Percentiles rank a stretch among this genome's conserved stretches.
Conservation (phyloP, 1,284 basidiomycete genomes). For the Albatrellus sp. region DNA sequence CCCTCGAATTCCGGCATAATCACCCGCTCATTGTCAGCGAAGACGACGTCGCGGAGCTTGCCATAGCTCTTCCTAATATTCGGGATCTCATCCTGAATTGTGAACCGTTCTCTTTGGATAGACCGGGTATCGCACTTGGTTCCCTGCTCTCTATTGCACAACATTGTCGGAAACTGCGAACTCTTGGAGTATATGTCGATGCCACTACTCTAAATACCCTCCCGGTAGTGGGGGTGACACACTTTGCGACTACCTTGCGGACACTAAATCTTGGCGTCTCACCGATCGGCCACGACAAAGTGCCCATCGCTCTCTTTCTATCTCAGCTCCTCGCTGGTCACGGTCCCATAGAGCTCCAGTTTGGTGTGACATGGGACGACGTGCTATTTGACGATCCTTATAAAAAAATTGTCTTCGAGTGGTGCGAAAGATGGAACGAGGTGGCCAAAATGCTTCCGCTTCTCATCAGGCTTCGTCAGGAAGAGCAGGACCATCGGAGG, state of each 20-base stretch:
- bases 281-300: constrained; percentile 22
- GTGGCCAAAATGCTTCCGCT: constrained; percentile 34
- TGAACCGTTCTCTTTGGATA: constrained; percentile 32
- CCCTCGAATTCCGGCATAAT: constrained; percentile 41
- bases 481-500: constrained; percentile 31
- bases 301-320: constrained; percentile 36
- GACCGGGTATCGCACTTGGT: constrained; percentile 30
- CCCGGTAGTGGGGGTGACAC: constrained; percentile 2
- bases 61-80: constrained; percentile 34
- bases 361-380: constrained; percentile 19
- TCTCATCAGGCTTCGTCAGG: constrained; percentile 30
- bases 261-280: constrained; percentile 38
- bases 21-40: constrained; percentile 34
- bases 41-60: constrained; percentile 36
- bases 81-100: constrained; percentile 35
- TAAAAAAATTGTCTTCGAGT: constrained; percentile 15
- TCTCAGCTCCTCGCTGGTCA: constrained; percentile 31
- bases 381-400: constrained; percentile 12
- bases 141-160: constrained; percentile 39
- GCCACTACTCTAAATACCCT: constrained; percentile 5
- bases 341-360: constrained; percentile 18
- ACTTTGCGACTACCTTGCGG: constrained; percentile 17
- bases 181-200: constrained; percentile 37
- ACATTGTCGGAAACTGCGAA: constrained; percentile 36
- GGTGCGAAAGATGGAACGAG: constrained; percentile 30